Base-by-base conservation (phyloP, 805 yeast genomes). In the Candida koratica region DNA sequence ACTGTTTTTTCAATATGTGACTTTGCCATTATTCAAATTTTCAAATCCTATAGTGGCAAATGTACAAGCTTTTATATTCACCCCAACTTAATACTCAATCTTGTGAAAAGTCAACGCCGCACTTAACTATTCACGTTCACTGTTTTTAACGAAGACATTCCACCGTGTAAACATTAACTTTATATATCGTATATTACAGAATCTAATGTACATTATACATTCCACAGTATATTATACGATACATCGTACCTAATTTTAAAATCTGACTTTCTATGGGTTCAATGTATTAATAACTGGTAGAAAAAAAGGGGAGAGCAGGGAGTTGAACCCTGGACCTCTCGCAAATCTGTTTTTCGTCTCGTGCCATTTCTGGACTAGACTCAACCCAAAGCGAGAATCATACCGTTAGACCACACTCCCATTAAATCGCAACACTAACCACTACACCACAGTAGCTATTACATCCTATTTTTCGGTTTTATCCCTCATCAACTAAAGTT, bases 301-400 rank as follows among this genome's bases (percentile, higher is more conserved):
- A 31, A 24, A 26, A 32, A 38, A 38, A 28, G 64, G 64, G 66
- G 64, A 60, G 55, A 48, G 55, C 74, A 66, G 75, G 75, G 75
- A 69, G 67, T 69, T 69, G 75, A 69, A 69, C 75, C 75, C 75
- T 66, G 75, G 76, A 73, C 75, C 75, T 69, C 75, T 69, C 75
- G 72, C 76, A 71, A 43, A 38, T 32, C 52, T 53, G 56, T 23
- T 22, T 17, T 19, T 13, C 5, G 6, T 8, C 24, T 20, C 24
- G 16, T 14, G n/a, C 24, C 11, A 20, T 11, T 8, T 8, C 8
- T 20, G 11, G 11, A 20, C 24, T 8, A 20, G 24, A 20, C 11
- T 20, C 8, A 16, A 43, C 58, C 58, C 58, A 53, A 53, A 53
- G 56, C 56, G 56, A 52, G 58, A 53, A 53, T 53, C 58, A 53